These are phyloP conservation scores for Plenodomus biglobosus DNA, from an alignment of 2,329 filamentous ascomycete genomes.

Conservation along the genomic window DNA sequence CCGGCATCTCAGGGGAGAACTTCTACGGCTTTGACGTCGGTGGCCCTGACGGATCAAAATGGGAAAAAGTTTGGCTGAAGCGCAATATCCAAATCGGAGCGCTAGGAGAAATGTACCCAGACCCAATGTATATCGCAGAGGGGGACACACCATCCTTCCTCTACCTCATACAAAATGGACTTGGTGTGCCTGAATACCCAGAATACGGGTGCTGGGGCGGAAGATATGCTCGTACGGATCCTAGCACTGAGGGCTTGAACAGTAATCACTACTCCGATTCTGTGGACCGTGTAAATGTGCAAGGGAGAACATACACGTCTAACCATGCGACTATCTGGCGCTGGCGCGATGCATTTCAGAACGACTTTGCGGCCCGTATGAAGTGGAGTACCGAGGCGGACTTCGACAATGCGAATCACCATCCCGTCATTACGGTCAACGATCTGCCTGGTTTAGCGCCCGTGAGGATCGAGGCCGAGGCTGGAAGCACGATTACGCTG, in stretches of 20 bases:
- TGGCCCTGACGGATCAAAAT: slow-evolving; percentile 52
- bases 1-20: slow-evolving; percentile 56
- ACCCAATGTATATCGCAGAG: slow-evolving; percentile 56
- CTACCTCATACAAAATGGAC: slow-evolving; percentile 53
- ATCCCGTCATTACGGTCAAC: slow-evolving; percentile 52
- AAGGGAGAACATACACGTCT: slow-evolving; percentile 39
- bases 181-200: slow-evolving; percentile 51
- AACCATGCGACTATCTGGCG: slow-evolving; percentile 57
- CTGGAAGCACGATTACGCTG: slow-evolving; percentile 45
- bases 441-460: slow-evolving; percentile 43
- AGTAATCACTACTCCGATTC: slow-evolving; percentile 46
- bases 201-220: slow-evolving; percentile 56
- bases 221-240: slow-evolving; percentile 44
- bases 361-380: slow-evolving; percentile 54
- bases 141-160: slow-evolving; percentile 57
- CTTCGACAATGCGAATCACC: slow-evolving; percentile 48
- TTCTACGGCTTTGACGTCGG: slow-evolving; percentile 53
- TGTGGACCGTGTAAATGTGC: slow-evolving; percentile 41
- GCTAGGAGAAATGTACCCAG: slow-evolving; percentile 47
- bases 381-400: slow-evolving; percentile 50
- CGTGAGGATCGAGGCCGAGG: slow-evolving; percentile 46
- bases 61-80: slow-evolving; percentile 56
- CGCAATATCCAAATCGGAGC: slow-evolving; percentile 57
- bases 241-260: slow-evolving; percentile 37
- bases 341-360: slow-evolving; percentile 57